Percentiles rank a stretch among this genome's conserved stretches.
phyloP scores from a whole-genome alignment of 768 basidiomycete genomes.

The Gloeopeniophorella convolvens region DNA sequence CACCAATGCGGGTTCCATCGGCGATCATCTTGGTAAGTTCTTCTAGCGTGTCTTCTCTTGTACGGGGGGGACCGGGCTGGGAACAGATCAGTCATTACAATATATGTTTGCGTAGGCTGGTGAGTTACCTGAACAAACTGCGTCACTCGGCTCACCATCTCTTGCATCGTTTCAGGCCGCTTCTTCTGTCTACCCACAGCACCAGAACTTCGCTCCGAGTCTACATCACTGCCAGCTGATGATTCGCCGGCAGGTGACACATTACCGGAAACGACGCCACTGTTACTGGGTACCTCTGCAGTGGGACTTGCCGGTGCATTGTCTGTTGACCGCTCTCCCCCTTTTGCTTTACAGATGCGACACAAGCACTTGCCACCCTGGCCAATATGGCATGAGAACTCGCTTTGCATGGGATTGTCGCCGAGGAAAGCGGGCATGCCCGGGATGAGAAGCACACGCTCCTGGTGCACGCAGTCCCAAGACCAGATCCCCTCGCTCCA shows the following conservation, averaged over 20 bases:
- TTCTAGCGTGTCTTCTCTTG: not conserved
- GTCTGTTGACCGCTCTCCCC: too few relatives aligned
- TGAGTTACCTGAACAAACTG: not conserved
- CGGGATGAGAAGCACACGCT: constrained; percentile 16
- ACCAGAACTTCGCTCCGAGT: too few relatives aligned
- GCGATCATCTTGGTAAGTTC: not conserved
- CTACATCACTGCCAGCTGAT: too few relatives aligned
- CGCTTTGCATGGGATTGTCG: constrained; percentile 42
- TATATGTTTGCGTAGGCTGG: too few relatives aligned
- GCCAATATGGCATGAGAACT: constrained; percentile 40
- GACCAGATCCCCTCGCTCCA: constrained; percentile 33
- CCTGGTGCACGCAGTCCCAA: constrained; percentile 28
- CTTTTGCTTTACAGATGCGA: constrained; percentile 33
- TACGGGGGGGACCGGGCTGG: not conserved
- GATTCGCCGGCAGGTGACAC: too few relatives aligned
- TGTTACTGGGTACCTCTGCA: too few relatives aligned
- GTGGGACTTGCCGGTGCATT: too few relatives aligned
- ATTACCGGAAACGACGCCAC: too few relatives aligned
- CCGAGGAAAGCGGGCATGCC: constrained; percentile 26
- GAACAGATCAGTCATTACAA: too few relatives aligned
- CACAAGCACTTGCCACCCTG: constrained; percentile 35
- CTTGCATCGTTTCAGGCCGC: not conserved
- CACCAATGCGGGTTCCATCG: not conserved
- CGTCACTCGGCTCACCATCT: not conserved
- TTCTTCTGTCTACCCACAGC: not conserved